phyloP scores from a whole-genome alignment of 768 basidiomycete genomes.

The Lanmaoa pseudosensibilis region DNA sequence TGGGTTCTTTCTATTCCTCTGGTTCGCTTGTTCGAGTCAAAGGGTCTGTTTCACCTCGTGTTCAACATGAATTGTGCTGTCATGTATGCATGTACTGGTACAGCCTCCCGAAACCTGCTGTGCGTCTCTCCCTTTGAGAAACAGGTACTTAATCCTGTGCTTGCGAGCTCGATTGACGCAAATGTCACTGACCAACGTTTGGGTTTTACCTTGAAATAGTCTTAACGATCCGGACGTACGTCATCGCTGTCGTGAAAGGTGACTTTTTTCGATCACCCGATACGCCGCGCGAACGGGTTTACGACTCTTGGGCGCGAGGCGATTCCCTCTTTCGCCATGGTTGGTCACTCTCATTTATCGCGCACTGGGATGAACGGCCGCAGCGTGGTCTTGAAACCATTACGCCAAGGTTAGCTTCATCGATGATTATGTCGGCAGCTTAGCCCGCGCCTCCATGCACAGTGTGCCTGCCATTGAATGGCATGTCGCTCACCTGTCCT shows the following conservation, averaged over 20 bases:
- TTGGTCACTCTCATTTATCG: constrained; percentile 14
- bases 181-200: constrained; percentile 14
- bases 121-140: background rate
- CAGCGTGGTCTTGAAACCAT: constrained; percentile 19
- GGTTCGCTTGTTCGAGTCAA: constrained; percentile 8
- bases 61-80: constrained; percentile 17
- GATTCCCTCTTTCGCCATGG: constrained; percentile 18
- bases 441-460: constrained; percentile 16
- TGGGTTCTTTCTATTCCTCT: constrained; percentile 8
- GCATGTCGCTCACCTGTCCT: constrained; percentile 18
- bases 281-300: constrained; percentile 8
- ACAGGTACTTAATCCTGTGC: constrained; percentile 14
- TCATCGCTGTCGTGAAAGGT: constrained; percentile 25
- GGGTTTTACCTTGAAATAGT: constrained; percentile 27
- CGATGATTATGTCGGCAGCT: constrained; percentile 23
- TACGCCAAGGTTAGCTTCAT: constrained; percentile 16
- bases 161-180: constrained; percentile 10
- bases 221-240: constrained; percentile 23
- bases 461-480: constrained; percentile 15
- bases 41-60: constrained; percentile 25
- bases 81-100: constrained; percentile 14
- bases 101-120: constrained; percentile 8
- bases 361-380: constrained; percentile 13
- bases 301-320: constrained; percentile 19
- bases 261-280: constrained; percentile 8